Evolutionary conservation across 2,329 filamentous ascomycete genomes (phyloP).

Genomic region (Thelonectria olida): DNA sequence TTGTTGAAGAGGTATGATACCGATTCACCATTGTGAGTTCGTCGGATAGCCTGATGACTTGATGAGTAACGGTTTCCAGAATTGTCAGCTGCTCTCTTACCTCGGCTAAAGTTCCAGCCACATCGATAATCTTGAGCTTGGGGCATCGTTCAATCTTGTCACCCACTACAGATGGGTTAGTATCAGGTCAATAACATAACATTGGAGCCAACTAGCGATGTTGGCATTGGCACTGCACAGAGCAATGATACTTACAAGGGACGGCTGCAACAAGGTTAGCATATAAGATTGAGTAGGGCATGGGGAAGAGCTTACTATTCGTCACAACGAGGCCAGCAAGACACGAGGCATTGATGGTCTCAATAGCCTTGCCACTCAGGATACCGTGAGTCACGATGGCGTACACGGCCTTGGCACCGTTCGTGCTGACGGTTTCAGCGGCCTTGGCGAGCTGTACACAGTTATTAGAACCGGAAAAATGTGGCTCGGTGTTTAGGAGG

Average conservation of each 20-base stretch:
- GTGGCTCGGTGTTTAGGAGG: neutral
- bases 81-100: slow-evolving; percentile 37
- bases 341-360: slow-evolving; percentile 82
- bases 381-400: slow-evolving; percentile 97
- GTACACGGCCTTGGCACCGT: slow-evolving; percentile 87
- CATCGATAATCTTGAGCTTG: slow-evolving; percentile 89
- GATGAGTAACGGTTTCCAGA: slow-evolving; percentile 13
- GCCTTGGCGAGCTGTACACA: slow-evolving; percentile 71
- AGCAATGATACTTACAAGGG: slow-evolving; percentile 39
- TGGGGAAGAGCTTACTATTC: slow-evolving; percentile 67
- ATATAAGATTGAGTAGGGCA: neutral
- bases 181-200: too few relatives aligned
- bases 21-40: slow-evolving; percentile 73
- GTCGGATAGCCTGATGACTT: slow-evolving; percentile 65
- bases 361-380: slow-evolving; percentile 85
- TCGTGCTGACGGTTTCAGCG: slow-evolving; percentile 85
- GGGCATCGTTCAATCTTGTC: slow-evolving; percentile 83
- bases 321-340: slow-evolving; percentile 86
- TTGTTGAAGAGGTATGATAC: slow-evolving; percentile 76
- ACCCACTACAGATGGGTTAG: slow-evolving; percentile 54
- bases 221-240: neutral
- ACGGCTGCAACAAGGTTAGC: slow-evolving; percentile 47
- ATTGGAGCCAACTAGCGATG: too few relatives aligned
- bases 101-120: slow-evolving; percentile 82
- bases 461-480: slow-evolving; percentile 16